Evolutionary conservation across 139 green algal species (phyloP).

Genomic region (Edaphochlamys debaryana): DNA sequence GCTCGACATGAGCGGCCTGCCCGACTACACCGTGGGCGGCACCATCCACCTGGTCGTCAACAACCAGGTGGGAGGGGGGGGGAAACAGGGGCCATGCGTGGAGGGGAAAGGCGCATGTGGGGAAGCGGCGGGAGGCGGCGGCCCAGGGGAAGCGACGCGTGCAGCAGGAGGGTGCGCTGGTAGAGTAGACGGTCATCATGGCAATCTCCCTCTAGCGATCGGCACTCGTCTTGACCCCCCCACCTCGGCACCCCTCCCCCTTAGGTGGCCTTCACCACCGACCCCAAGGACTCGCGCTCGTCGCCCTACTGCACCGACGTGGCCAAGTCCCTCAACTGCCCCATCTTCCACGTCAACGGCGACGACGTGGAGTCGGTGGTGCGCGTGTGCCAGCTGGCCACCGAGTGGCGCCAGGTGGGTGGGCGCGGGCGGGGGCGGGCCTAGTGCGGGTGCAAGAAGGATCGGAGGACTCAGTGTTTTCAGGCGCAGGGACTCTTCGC

Average conservation of each 20-base stretch:
- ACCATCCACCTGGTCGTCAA: conserved; percentile 98
- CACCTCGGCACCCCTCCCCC: no score
- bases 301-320: conserved; percentile 96
- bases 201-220: no score
- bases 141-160: no score
- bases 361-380: conserved; percentile 96
- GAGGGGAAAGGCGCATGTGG: no score
- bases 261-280: conserved; percentile 97
- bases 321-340: conserved; percentile 92
- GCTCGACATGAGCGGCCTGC: conserved; percentile 93
- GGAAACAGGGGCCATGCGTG: no score
- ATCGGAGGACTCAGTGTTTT: no score
- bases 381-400: conserved; percentile 91
- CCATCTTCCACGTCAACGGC: conserved; percentile 99
- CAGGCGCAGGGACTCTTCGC: no score
- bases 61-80: conserved; percentile 81
- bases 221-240: no score
- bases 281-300: conserved; percentile 88
- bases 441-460: no score
- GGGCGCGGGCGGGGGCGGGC: neutral
- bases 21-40: conserved; percentile 95
- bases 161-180: no score
- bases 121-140: no score
- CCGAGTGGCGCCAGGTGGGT: conserved; percentile 88
- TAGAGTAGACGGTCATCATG: no score